Percentiles rank a stretch among this genome's conserved stretches.
phyloP scores from a whole-genome alignment of 371 early-diverging fungal species.

The Nematocida sp. region DNA sequence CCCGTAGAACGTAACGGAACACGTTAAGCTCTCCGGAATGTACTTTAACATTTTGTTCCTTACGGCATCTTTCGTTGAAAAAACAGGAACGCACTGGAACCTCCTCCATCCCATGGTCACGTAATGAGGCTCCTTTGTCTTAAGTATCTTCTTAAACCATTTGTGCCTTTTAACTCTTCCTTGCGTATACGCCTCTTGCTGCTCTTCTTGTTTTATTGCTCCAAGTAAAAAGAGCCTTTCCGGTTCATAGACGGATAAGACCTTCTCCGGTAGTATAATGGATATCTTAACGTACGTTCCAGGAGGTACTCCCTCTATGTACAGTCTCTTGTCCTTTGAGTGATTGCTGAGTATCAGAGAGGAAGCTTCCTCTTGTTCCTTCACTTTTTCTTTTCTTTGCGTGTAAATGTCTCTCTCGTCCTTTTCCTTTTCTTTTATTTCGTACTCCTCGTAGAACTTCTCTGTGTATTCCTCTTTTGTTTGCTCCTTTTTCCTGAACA shows the following conservation, averaged over 20 bases:
- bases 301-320: slow-evolving; percentile 51
- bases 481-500: slow-evolving; percentile 49
- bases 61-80: slow-evolving; percentile 74
- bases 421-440: slow-evolving; percentile 55
- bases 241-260: slow-evolving; percentile 17
- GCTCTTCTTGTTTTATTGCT: slow-evolving; percentile 52
- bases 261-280: slow-evolving; percentile 13
- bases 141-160: slow-evolving; percentile 87
- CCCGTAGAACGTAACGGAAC: slow-evolving; percentile 60
- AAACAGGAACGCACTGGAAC: slow-evolving; percentile 87
- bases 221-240: slow-evolving; percentile 49
- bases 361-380: slow-evolving; percentile 25
- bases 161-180: slow-evolving; percentile 81
- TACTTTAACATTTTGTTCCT: slow-evolving; percentile 93
- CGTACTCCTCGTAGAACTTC: slow-evolving; percentile 59
- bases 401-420: slow-evolving; percentile 46
- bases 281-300: slow-evolving; percentile 60
- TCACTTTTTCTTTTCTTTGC: slow-evolving; percentile 48
- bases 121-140: slow-evolving; percentile 89
- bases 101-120: slow-evolving; percentile 95
- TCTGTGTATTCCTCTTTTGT: slow-evolving; percentile 60
- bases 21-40: slow-evolving; percentile 68
- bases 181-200: slow-evolving; percentile 49
- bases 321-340: slow-evolving; percentile 33
- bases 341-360: slow-evolving; percentile 32